Evolutionary conservation across 2,329 filamentous ascomycete genomes (phyloP).

Genomic region (Anisogramma anomala): DNA sequence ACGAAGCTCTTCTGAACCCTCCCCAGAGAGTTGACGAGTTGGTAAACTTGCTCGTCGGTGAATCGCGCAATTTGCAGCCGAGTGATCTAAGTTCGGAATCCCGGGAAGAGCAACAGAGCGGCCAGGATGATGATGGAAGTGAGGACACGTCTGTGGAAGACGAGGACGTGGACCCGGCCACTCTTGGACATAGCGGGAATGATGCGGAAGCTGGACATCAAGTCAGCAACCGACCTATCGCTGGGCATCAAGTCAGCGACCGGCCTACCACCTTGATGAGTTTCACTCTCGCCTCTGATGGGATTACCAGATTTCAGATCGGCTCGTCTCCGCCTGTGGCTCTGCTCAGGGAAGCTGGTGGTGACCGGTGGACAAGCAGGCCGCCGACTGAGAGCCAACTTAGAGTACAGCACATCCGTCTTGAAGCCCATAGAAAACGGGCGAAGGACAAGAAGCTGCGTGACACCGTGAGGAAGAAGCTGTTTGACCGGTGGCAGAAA

Average conservation of each 20-base stretch:
- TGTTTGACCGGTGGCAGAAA: slow-evolving; percentile 64
- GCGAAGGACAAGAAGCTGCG: slow-evolving; percentile 29
- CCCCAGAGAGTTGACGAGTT: slow-evolving; percentile 33
- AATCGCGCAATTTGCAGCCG: slow-evolving; percentile 17
- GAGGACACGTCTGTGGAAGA: slow-evolving; percentile 15
- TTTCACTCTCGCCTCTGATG: neutral
- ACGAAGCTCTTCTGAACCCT: slow-evolving; percentile 34
- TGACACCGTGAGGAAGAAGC: slow-evolving; percentile 34
- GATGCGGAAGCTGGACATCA: too few species aligned
- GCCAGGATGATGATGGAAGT: slow-evolving; percentile 6
- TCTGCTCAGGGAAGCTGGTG: slow-evolving; percentile 15
- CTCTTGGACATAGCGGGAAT: neutral
- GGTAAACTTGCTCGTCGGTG: slow-evolving; percentile 27
- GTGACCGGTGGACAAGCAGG: slow-evolving; percentile 21
- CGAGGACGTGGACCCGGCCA: slow-evolving; percentile 14
- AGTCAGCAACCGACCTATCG: too few species aligned
- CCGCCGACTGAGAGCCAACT: slow-evolving; percentile 31
- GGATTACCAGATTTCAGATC: neutral
- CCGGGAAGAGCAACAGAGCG: slow-evolving; percentile 9
- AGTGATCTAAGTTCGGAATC: slow-evolving; percentile 4
- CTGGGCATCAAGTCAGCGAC: neutral
- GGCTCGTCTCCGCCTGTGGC: neutral
- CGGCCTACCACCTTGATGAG: neutral
- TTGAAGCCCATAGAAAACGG: slow-evolving; percentile 25
- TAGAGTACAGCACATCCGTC: slow-evolving; percentile 25